phyloP scores from a whole-genome alignment of 2,329 filamentous ascomycete genomes.

The Penicillium sp. region DNA sequence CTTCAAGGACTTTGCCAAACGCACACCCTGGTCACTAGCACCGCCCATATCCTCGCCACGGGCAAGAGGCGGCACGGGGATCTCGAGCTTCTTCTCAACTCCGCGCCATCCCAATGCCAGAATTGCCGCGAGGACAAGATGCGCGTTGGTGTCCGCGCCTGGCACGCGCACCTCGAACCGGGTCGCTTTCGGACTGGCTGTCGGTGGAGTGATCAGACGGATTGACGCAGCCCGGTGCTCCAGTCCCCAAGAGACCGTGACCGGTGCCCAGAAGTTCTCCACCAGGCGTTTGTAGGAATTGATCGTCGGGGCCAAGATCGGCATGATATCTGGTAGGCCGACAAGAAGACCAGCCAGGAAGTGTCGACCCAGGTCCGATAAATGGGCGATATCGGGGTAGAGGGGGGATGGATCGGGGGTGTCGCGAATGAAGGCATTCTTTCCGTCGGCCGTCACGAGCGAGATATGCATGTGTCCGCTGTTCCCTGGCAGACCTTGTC shows the following conservation, averaged over 20 bases:
- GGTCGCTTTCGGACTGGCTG: conserved; percentile 77
- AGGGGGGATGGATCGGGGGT: conserved; percentile 66
- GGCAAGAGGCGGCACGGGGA: conserved; percentile 76
- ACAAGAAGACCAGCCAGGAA: conserved; percentile 89
- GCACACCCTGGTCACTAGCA: conserved; percentile 64
- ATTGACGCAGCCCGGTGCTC: conserved; percentile 93
- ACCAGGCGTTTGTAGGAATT: conserved; percentile 98
- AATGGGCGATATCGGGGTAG: conserved; percentile 71
- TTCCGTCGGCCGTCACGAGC: conserved; percentile 72
- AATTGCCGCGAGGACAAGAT: conserved; percentile 81
- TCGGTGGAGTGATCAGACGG: conserved; percentile 83
- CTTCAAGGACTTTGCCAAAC: conserved; percentile 78
- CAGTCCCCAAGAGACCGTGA: conserved; percentile 94
- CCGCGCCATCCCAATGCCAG: conserved; percentile 87
- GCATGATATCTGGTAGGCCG: conserved; percentile 93
- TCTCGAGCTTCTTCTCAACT: conserved; percentile 84
- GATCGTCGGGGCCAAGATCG: conserved; percentile 85
- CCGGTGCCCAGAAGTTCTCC: conserved; percentile 98
- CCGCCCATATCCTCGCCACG: conserved; percentile 81
- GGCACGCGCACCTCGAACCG: conserved; percentile 90
- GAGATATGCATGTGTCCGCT: conserved; percentile 96
- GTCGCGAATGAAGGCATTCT: conserved; percentile 78
- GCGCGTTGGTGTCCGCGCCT: conserved; percentile 89
- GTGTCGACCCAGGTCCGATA: conserved; percentile 86
- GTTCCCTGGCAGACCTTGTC: conserved; percentile 86